phyloP scores from a whole-genome alignment of 768 basidiomycete species.

The Polyporus arcularius region DNA sequence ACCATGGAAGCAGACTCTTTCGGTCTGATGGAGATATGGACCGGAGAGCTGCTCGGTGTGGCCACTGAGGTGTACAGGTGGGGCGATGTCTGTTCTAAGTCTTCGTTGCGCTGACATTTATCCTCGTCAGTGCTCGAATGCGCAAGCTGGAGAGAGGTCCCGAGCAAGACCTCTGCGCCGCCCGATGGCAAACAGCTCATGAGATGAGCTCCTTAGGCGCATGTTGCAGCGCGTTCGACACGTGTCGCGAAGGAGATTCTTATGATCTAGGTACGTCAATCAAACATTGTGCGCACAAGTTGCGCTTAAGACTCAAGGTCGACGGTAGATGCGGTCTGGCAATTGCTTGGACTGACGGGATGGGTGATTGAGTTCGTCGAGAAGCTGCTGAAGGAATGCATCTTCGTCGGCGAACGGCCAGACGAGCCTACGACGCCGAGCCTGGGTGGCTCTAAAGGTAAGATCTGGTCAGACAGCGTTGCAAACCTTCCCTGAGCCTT shows the following conservation, averaged over 20 bases:
- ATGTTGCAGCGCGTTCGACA: constrained; percentile 63
- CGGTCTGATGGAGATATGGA: constrained; percentile 42
- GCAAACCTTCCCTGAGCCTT: not conserved
- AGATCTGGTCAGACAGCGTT: not conserved
- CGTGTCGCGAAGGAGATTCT: constrained; percentile 58
- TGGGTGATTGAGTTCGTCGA: constrained; percentile 69
- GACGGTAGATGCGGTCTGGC: constrained; percentile 67
- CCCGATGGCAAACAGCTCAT: constrained; percentile 61
- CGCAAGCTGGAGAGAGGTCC: constrained; percentile 28
- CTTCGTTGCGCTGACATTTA: not conserved
- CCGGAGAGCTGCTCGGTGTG: constrained; percentile 54
- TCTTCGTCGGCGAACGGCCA: constrained; percentile 34
- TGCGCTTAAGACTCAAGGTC: not conserved
- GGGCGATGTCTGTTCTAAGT: constrained; percentile 23
- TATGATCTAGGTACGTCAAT: constrained; percentile 61
- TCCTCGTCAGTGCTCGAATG: constrained; percentile 34
- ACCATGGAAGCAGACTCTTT: constrained; percentile 47
- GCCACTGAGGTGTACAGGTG: constrained; percentile 38
- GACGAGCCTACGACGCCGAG: constrained; percentile 7
- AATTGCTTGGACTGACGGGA: constrained; percentile 58
- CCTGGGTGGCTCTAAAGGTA: constrained; percentile 8
- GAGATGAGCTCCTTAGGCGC: constrained; percentile 67
- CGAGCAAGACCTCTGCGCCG: constrained; percentile 43
- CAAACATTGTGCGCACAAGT: not conserved
- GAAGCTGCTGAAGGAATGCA: constrained; percentile 56